These are phyloP conservation scores for Colletotrichum tamarilloi DNA, from an alignment of 2,329 filamentous ascomycete species.

Conservation along the genomic window DNA sequence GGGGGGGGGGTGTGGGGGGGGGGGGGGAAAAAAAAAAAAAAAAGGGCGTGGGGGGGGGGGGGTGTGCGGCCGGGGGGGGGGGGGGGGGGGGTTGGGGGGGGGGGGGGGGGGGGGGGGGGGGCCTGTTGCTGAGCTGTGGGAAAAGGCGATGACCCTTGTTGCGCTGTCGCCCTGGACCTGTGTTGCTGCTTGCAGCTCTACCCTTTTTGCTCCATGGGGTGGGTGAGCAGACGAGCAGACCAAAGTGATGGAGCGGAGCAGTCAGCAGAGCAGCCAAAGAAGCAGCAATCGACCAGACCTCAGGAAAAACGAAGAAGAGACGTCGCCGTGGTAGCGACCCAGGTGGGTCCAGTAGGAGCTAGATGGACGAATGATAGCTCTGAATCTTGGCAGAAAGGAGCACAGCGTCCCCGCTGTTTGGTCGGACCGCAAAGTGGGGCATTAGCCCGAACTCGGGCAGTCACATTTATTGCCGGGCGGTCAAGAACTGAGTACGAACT, in stretches of 20 bases:
- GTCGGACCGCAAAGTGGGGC: constrained; percentile 8
- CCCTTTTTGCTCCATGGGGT: constrained; percentile 15
- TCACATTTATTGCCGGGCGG: constrained; percentile 21
- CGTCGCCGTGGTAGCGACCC: constrained; percentile 26
- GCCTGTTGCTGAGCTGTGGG: constrained; percentile 1
- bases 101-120: too few species aligned
- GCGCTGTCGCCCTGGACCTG: constrained; percentile 21
- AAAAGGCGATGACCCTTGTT: constrained; percentile 22
- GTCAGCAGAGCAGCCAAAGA: neutral
- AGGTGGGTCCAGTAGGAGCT: neutral
- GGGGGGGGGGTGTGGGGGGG: too few species aligned
- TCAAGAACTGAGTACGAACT: neutral
- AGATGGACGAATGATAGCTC: constrained; percentile 6
- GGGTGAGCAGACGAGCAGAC: neutral
- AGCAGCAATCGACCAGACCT: neutral
- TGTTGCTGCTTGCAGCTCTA: constrained; percentile 18
- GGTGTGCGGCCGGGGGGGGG: too few species aligned
- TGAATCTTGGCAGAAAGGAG: neutral
- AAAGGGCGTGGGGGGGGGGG: too few species aligned
- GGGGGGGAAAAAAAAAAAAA: too few species aligned
- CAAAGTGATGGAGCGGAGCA: neutral
- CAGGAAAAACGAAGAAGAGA: constrained; percentile 7
- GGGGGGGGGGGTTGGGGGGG: too few species aligned
- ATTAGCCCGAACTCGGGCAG: neutral
- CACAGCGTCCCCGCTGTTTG: constrained; percentile 20